phyloP scores from a whole-genome alignment of 192 early-diverging fungal species.

The Coemansia sp. region DNA sequence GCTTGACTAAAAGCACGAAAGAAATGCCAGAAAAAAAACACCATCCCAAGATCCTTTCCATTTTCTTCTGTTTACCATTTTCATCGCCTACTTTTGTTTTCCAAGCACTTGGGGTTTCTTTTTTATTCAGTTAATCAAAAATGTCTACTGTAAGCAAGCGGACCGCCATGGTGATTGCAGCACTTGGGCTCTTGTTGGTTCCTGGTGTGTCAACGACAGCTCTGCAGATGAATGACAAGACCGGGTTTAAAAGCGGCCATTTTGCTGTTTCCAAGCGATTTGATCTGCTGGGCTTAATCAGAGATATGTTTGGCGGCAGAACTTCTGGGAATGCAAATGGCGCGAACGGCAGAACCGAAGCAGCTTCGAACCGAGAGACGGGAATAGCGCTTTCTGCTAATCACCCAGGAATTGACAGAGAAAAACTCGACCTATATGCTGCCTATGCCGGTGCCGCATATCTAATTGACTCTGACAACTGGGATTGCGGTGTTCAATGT shows the following conservation, averaged over 20 bases:
- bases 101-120: background rate
- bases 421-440: constrained; percentile 24
- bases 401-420: background rate
- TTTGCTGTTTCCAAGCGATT: background rate
- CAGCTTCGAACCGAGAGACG: background rate
- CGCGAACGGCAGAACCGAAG: background rate
- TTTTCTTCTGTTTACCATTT: background rate
- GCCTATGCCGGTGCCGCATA: constrained; percentile 42
- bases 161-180: background rate
- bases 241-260: too few relatives aligned
- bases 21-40: background rate
- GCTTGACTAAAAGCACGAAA: background rate
- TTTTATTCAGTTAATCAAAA: background rate
- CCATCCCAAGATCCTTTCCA: background rate
- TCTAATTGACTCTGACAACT: background rate
- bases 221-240: background rate
- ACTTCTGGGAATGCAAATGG: background rate
- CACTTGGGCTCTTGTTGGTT: background rate
- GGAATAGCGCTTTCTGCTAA: background rate
- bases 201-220: background rate
- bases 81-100: background rate
- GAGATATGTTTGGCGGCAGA: background rate
- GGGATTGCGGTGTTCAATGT: constrained; percentile 33
- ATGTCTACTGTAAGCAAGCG: background rate
- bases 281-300: background rate